Base-by-base conservation (phyloP, 345 rosid species). In the Luvunga scandens region DNA sequence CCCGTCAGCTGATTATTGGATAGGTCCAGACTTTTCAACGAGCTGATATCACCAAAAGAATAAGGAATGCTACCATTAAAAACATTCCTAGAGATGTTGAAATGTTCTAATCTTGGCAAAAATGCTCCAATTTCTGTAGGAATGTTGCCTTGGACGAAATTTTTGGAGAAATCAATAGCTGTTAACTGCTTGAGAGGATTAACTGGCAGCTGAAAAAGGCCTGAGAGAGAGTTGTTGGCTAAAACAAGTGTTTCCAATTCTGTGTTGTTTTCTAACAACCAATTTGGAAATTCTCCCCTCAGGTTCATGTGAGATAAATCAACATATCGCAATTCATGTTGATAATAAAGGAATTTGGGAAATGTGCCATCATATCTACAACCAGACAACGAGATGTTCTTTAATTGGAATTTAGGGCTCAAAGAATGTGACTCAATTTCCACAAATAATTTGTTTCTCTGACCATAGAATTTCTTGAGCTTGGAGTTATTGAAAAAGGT, bases 121-220 rank as follows among this genome's bases (percentile, higher is more conserved):
- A 21, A 14, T 38, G 69, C 7, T 16, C 69, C 14, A 8, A 33
- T 66, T 4, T 34, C 45, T 3, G 2, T 19, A 18, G 69, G 69
- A 66, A 86, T 74, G 8, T 38, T 56, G 5, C 79, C 66, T 0
- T 21, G n/a, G 1, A 86, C 30, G n/a, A 0, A 0, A 62, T 82
- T 86, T 0, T 22, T 2, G 2, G 84, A 82, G n/a, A 78, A 14
- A 42, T 86, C 80, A 3, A 86, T 16, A 1, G 5, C 1, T 4
- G 0, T 1, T 2, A 48, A 60, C 21, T 25, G 42, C 42, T 6
- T 13, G 48, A 61, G 73, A 6, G 75, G 24, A 45, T 75, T 22
- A 21, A 38, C 55, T 10, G 48, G 48, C 14, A 10, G 10, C 48
- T 10, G 48, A 42, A 42, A 42, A 9, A 10, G 0, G 4, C 14